These are phyloP conservation scores for Zygoascus bituminiphila DNA, from an alignment of 805 yeast genomes.

Conservation along the genomic window DNA sequence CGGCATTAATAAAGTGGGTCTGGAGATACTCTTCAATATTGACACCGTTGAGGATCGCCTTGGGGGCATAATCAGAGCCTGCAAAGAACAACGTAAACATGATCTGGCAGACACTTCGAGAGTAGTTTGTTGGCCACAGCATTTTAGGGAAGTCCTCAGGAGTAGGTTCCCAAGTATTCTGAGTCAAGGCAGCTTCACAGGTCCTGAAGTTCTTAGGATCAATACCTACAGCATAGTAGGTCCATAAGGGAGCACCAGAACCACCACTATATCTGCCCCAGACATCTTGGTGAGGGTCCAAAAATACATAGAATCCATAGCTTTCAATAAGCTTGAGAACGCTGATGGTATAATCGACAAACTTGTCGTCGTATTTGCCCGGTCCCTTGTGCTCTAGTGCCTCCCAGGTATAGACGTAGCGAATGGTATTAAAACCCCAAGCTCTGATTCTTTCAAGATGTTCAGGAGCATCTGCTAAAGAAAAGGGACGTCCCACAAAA, in stretches of 20 bases:
- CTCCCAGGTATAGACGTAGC: constrained; percentile 86
- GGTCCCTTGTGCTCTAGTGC: constrained; percentile 87
- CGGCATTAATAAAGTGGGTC: constrained; percentile 47
- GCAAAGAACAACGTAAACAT: constrained; percentile 85
- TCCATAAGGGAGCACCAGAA: constrained; percentile 92
- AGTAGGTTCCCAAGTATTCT: constrained; percentile 47
- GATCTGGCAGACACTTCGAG: constrained; percentile 62
- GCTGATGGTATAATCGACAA: constrained; percentile 58
- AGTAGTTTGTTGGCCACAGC: constrained; percentile 89
- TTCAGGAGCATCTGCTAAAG: constrained; percentile 57
- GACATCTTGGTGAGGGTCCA: constrained; percentile 90
- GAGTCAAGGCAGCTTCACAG: constrained; percentile 77
- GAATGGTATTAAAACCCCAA: constrained; percentile 72
- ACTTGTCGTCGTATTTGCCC: constrained; percentile 67
- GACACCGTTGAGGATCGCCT: constrained; percentile 56
- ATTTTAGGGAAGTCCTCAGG: constrained; percentile 63
- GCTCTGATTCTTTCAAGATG: constrained; percentile 65
- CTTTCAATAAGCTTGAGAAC: constrained; percentile 49
- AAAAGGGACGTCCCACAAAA: constrained; percentile 74
- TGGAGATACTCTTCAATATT: constrained; percentile 77
- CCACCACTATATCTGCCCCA: constrained; percentile 93
- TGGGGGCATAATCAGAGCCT: constrained; percentile 69
- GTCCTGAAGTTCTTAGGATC: constrained; percentile 57
- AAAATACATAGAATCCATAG: constrained; percentile 65
- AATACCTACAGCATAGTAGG: constrained; percentile 81